These are phyloP conservation scores for Beauveria medogensis DNA, from an alignment of 2,329 filamentous ascomycete species.

Conservation along the genomic window DNA sequence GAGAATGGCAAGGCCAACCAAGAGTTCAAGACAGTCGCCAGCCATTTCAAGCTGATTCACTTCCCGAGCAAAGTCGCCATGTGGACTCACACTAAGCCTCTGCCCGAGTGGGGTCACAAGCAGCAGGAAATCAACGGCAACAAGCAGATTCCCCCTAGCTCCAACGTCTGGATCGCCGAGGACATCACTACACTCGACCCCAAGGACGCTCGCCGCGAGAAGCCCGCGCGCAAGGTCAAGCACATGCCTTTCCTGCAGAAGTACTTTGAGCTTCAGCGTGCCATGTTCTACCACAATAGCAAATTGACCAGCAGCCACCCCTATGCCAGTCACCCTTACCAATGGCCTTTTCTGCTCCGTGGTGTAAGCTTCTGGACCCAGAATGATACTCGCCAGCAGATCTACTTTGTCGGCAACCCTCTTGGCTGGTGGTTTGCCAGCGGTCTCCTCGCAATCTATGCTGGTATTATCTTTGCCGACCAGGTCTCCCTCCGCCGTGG, in stretches of 20 bases:
- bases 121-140: conserved; percentile 99
- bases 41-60: conserved; percentile 94
- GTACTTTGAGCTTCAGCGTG: conserved; percentile 91
- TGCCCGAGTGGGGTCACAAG: conserved; percentile 96
- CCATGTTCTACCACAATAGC: conserved; percentile 99
- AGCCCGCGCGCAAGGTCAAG: conserved; percentile 73
- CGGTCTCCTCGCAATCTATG: conserved; percentile 86
- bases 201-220: conserved; percentile 66
- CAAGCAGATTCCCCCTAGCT: conserved; percentile 83
- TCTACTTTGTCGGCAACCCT: conserved; percentile 97
- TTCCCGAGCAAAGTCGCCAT: conserved; percentile 93
- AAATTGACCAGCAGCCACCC: conserved; percentile 95
- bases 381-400: conserved; percentile 88
- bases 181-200: conserved; percentile 72
- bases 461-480: conserved; percentile 83
- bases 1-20: conserved; percentile 75
- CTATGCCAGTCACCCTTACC: conserved; percentile 88
- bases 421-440: conserved; percentile 96
- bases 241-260: conserved; percentile 81
- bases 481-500: conserved; percentile 89
- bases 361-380: conserved; percentile 99
- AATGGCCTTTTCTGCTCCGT: conserved; percentile 95
- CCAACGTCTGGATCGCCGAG: conserved; percentile 91
- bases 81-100: conserved; percentile 93
- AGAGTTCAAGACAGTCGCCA: conserved; percentile 82